Conservation (phyloP, 306 rosid species). For the Cicer arietinum region DNA sequence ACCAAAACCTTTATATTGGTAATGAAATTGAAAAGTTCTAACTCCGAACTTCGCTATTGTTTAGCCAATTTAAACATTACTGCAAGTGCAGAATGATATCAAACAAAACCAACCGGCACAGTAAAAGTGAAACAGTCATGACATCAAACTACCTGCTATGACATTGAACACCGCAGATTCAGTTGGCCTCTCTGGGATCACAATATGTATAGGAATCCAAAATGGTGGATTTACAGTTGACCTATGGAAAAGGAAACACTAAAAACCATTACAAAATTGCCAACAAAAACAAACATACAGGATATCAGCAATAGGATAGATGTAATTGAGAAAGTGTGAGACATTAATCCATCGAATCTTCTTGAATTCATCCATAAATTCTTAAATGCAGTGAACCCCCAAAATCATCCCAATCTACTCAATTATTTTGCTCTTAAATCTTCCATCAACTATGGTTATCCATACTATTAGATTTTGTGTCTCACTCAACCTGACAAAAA, state of each 20-base stretch:
- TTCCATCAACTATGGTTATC: neutral
- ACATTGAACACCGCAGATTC: conserved; percentile 88
- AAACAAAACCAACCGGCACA: conserved; percentile 20
- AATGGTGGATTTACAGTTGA: conserved; percentile 81
- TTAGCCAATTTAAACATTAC: conserved; percentile 27
- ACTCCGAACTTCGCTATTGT: conserved; percentile 2
- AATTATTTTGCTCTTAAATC: conserved; percentile 22
- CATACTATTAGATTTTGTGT: neutral
- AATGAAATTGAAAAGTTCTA: conserved; percentile 15
- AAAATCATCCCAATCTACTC: conserved; percentile 5
- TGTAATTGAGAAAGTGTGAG: conserved; percentile 7
- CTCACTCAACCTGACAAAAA: neutral
- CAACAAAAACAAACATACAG: conserved; percentile 27
- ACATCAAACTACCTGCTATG: conserved; percentile 74
- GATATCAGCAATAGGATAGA: conserved; percentile 13
- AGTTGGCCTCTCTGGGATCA: conserved; percentile 96
- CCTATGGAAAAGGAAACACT: conserved; percentile 51
- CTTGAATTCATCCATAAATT: conserved; percentile 27
- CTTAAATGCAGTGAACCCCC: neutral
- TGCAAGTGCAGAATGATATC: conserved; percentile 36
- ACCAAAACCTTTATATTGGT: conserved; percentile 1
- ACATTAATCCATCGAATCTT: conserved; percentile 22
- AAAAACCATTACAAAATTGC: conserved; percentile 33
- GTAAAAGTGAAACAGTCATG: conserved; percentile 21
- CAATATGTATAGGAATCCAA: conserved; percentile 95